phyloP scores from a whole-genome alignment of 2,329 filamentous ascomycete species.

The Cercospora canescens region DNA sequence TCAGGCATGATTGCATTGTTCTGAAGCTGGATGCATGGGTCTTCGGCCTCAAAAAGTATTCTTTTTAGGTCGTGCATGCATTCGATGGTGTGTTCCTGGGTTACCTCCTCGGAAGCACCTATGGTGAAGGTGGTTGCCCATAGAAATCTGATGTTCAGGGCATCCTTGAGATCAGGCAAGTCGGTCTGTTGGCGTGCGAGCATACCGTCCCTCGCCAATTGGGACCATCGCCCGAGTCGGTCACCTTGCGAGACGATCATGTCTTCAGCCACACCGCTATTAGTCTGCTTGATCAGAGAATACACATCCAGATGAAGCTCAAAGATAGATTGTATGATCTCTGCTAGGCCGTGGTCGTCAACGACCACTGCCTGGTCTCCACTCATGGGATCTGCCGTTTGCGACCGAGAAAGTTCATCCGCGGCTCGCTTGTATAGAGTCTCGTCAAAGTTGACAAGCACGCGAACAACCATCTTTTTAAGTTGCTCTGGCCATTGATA shows the following conservation, averaged over 20 bases:
- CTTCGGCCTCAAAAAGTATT: conserved; percentile 51
- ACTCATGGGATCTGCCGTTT: background rate
- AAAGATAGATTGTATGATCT: conserved; percentile 61
- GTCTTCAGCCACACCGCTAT: conserved; percentile 54
- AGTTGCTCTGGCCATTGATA: conserved; percentile 57
- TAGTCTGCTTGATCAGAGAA: conserved; percentile 61
- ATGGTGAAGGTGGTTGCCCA: conserved; percentile 67
- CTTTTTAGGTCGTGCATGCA: conserved; percentile 64
- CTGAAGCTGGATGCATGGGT: conserved; percentile 61
- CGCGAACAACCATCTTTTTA: conserved; percentile 55
- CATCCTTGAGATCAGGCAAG: conserved; percentile 32
- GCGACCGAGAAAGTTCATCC: conserved; percentile 11
- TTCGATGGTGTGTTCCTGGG: conserved; percentile 60
- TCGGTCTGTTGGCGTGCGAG: conserved; percentile 35
- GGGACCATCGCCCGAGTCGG: conserved; percentile 61
- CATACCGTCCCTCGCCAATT: conserved; percentile 57
- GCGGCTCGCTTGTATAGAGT: conserved; percentile 44
- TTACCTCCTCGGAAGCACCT: conserved; percentile 56
- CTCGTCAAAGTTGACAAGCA: conserved; percentile 57
- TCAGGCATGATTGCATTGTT: conserved; percentile 91
- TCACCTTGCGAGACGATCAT: conserved; percentile 58
- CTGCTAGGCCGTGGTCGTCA: conserved; percentile 39
- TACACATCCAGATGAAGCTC: conserved; percentile 69
- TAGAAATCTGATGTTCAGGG: conserved; percentile 60
- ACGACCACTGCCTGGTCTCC: background rate